Evolutionary conservation across 2,329 filamentous ascomycete genomes (phyloP), one percentile per base, ranked within the genome.

Genomic region (Aplosporella prunicola): DNA sequence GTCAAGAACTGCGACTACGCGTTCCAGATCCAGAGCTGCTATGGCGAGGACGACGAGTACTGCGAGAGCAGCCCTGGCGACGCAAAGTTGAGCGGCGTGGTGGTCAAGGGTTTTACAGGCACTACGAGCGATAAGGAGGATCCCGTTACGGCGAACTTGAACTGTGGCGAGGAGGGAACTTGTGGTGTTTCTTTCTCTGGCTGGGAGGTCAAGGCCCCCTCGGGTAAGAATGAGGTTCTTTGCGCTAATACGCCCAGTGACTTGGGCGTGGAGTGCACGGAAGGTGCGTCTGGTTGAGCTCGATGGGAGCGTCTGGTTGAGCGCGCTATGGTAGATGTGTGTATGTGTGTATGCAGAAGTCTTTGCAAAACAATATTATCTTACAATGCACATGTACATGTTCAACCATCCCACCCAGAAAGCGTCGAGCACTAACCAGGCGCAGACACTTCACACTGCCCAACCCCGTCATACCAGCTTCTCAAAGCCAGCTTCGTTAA

Each of bases 101-200:
- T 34, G 8, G 23, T 79, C 48, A 69, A 63, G 42, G 69, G 76
- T 43, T 70, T 80, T 50, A 56, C 56, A 14, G 75, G 75, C 0
- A 71, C 62, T 2, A 76, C 74, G 1, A 65, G 59, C 45, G 54
- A 48, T 20, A 64, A 63, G 43, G 61, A 61, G 40, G 51, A 60
- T 20, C 62, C 62, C 5, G 51, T 62, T 6, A 40, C 32, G 11
- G 38, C 38, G 11, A 40, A 40, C 25, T 17, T 40, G 26, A 35
- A 35, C 32, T 40, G 38, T 11, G 31, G 31, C 11, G 25, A 25
- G 4, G 32, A 20, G 4, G 38, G 38, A 16, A 29, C n/a, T 6
- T 40, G 38, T 10, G 38, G 32, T 5, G 27, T 40, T 20, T 15
- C 20, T 11, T 26, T 40, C 16, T 30, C 31, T 9, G 38, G 15